Conservation (phyloP, 208 protist genomes). For the Porcisia deanei region DNA sequence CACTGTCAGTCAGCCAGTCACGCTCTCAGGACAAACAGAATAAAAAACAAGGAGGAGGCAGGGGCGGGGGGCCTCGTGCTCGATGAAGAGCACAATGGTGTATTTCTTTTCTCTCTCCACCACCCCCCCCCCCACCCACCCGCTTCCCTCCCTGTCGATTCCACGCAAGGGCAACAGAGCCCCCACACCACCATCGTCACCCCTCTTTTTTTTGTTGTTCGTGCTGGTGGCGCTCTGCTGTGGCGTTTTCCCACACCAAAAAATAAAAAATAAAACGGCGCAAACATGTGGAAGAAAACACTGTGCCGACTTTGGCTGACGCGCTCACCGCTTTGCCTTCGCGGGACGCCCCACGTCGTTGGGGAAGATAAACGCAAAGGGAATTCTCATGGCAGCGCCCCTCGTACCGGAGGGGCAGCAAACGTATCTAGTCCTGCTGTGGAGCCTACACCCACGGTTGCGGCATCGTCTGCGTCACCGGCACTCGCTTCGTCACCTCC, state of each 20-base stretch:
- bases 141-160: background rate
- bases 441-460: background rate
- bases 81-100: background rate
- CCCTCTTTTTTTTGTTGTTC: background rate
- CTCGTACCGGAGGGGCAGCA: background rate
- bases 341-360: background rate
- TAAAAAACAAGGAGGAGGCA: background rate
- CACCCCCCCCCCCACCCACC: background rate
- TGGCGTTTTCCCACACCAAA: background rate
- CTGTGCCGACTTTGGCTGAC: background rate
- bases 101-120: background rate
- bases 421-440: background rate
- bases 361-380: background rate
- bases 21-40: background rate
- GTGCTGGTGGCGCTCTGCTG: background rate
- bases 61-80: background rate
- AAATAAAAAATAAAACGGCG: background rate
- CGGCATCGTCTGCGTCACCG: background rate
- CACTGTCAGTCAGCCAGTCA: background rate
- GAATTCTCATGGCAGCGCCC: background rate
- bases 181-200: background rate
- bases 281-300: slow-evolving; percentile 14
- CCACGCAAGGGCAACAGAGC: background rate
- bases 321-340: slow-evolving; percentile 10
- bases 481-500: background rate